phyloP scores from a whole-genome alignment of 1,284 basidiomycete species.

The Melampsora abietis-canadensis region DNA sequence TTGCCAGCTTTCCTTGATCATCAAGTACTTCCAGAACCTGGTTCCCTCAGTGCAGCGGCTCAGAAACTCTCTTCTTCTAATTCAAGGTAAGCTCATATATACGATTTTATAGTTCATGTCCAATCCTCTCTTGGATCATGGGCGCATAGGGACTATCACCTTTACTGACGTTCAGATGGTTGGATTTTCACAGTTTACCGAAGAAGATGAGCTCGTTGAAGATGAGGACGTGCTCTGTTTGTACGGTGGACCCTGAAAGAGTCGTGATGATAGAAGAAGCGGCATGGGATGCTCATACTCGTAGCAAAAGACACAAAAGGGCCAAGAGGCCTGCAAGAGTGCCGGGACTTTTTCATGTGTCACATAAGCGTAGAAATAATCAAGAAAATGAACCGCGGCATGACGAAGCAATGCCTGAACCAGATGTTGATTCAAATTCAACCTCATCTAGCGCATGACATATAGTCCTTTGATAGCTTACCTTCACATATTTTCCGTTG shows the following conservation, averaged over 20 bases:
- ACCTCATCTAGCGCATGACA: too few relatives aligned
- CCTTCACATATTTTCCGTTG: too few relatives aligned
- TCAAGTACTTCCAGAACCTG: constrained; percentile 7
- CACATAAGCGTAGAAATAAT: too few relatives aligned
- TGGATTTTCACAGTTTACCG: background rate
- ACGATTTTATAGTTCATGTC: background rate
- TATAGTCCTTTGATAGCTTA: too few relatives aligned
- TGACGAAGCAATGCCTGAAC: too few relatives aligned
- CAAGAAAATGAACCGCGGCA: too few relatives aligned
- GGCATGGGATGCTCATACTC: constrained; percentile 24
- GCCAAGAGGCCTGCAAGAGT: background rate
- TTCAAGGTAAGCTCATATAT: background rate
- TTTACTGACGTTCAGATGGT: background rate
- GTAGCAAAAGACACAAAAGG: constrained; percentile 22
- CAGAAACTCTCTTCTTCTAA: constrained; percentile 7
- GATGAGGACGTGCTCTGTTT: constrained; percentile 20
- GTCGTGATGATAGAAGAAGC: constrained; percentile 26
- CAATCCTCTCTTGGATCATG: background rate
- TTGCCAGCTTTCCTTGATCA: constrained; percentile 17
- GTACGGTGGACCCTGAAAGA: constrained; percentile 15
- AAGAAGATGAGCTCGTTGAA: constrained; percentile 9
- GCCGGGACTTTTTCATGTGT: too few relatives aligned
- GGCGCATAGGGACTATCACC: background rate
- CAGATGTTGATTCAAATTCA: too few relatives aligned
- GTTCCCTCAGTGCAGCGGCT: constrained; percentile 5